These are phyloP conservation scores for Pestalotiopsis sp. DNA, from an alignment of 2,329 filamentous ascomycete genomes.

Conservation along the genomic window DNA sequence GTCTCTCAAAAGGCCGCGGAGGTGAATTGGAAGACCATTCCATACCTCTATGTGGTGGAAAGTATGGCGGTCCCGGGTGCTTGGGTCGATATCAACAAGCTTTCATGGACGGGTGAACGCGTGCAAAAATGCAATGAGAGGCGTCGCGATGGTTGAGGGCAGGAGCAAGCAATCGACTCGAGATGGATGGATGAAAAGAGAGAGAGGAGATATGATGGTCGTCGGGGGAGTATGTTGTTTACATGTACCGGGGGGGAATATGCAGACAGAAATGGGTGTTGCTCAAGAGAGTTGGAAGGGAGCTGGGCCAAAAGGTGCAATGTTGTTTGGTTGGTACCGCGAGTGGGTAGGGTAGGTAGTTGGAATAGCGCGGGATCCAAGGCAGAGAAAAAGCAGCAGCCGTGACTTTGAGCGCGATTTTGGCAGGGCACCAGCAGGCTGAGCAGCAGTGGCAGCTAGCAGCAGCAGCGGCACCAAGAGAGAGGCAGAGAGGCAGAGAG, in stretches of 20 bases:
- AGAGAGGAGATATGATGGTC: background rate
- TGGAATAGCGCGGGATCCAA: background rate
- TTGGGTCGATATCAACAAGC: slow-evolving; percentile 15
- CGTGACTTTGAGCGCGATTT: background rate
- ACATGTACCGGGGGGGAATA: slow-evolving; percentile 5
- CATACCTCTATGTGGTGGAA: slow-evolving; percentile 6
- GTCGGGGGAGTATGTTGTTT: slow-evolving; percentile 11
- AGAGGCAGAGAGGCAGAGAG: background rate
- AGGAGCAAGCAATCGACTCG: background rate
- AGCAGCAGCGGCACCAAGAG: background rate
- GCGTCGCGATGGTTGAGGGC: background rate
- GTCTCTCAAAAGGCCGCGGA: background rate
- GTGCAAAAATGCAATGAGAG: background rate
- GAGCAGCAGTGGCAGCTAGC: background rate
- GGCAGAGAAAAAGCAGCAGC: background rate
- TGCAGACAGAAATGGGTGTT: slow-evolving; percentile 13
- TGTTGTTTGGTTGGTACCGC: slow-evolving; percentile 16
- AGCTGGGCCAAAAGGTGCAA: slow-evolving; percentile 8
- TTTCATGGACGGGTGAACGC: background rate
- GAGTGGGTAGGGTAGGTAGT: background rate
- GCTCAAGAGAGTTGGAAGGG: slow-evolving; percentile 13
- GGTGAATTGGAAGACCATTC: background rate
- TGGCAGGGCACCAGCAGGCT: background rate
- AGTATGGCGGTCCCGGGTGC: too few relatives aligned
- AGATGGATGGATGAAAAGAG: background rate